These are phyloP conservation scores for Murraya paniculata DNA, from an alignment of 345 rosid species.

Conservation along the genomic window DNA sequence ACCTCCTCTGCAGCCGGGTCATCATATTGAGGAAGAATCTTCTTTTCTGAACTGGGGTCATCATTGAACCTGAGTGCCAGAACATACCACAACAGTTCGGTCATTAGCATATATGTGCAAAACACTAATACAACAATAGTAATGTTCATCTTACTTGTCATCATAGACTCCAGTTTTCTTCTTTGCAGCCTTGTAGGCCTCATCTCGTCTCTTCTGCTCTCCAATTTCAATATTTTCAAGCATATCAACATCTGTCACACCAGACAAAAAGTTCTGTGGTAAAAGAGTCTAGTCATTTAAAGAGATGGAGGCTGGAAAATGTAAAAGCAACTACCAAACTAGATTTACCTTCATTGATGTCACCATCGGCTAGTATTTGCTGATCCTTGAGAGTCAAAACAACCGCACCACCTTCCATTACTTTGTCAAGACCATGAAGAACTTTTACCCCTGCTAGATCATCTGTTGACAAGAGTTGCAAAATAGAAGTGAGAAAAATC, in stretches of 20 bases:
- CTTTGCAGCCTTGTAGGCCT: constrained; percentile 90
- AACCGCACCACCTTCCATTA: constrained; percentile 92
- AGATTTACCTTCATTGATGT: constrained; percentile 72
- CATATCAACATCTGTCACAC: constrained; percentile 81
- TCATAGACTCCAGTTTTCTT: constrained; percentile 73
- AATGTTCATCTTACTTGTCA: constrained; percentile 64
- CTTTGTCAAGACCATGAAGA: constrained; percentile 92
- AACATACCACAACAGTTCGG: not conserved
- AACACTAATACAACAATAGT: constrained; percentile 1
- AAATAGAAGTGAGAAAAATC: constrained; percentile 7
- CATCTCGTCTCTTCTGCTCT: constrained; percentile 87
- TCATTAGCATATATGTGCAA: not conserved
- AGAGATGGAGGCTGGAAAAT: constrained; percentile 4
- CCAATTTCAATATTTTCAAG: constrained; percentile 98
- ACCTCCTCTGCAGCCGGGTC: constrained; percentile 77
- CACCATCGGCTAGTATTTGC: constrained; percentile 78
- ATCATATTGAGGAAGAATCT: constrained; percentile 94
- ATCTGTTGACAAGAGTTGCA: constrained; percentile 43
- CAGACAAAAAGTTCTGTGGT: constrained; percentile 38
- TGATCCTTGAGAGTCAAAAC: constrained; percentile 95
- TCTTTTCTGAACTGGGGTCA: constrained; percentile 68
- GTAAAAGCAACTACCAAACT: constrained; percentile 15
- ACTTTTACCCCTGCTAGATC: constrained; percentile 82
- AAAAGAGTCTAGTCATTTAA: constrained; percentile 26
- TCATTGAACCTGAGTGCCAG: constrained; percentile 68